Percentiles rank a stretch among this genome's conserved stretches.
phyloP scores from a whole-genome alignment of 2,329 filamentous ascomycete genomes.

The Endothia cerciana region DNA sequence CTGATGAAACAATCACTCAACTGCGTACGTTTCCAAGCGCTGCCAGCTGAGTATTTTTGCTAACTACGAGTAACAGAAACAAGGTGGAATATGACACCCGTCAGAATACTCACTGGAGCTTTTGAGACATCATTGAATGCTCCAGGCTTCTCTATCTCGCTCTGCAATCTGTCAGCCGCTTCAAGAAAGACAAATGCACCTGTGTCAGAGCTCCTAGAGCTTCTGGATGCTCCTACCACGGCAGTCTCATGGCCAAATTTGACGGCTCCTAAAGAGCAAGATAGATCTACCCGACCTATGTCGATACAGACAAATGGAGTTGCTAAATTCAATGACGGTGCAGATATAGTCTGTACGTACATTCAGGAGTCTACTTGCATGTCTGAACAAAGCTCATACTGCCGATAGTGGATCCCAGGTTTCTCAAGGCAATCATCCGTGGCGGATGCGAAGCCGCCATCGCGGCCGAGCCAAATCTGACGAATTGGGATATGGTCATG shows the following conservation, averaged over 20 bases:
- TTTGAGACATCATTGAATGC: slow-evolving; percentile 60
- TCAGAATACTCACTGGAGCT: slow-evolving; percentile 49
- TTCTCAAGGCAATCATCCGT: slow-evolving; percentile 15
- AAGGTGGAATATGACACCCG: slow-evolving; percentile 52
- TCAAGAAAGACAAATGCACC: slow-evolving; percentile 34
- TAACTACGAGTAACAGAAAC: slow-evolving; percentile 15
- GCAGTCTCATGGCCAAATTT: slow-evolving; percentile 54
- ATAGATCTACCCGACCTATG: background rate
- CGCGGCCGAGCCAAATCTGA: slow-evolving; percentile 39
- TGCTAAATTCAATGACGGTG: slow-evolving; percentile 10
- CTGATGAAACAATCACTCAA: slow-evolving; percentile 54
- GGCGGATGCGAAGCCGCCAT: slow-evolving; percentile 39
- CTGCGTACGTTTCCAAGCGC: slow-evolving; percentile 36
- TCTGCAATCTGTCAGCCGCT: slow-evolving; percentile 52
- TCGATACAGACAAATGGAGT: background rate
- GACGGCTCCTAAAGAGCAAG: slow-evolving; percentile 1
- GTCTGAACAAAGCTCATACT: background rate
- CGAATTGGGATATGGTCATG: slow-evolving; percentile 41
- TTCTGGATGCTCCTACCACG: slow-evolving; percentile 54
- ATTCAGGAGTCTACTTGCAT: background rate
- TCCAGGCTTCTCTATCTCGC: slow-evolving; percentile 58
- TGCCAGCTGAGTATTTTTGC: background rate
- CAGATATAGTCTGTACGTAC: slow-evolving; percentile 17
- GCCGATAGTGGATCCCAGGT: slow-evolving; percentile 11
- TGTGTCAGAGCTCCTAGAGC: slow-evolving; percentile 45